These are phyloP conservation scores for Nannizziopsis barbatae DNA, from an alignment of 2,329 filamentous ascomycete species.

Conservation along the genomic window DNA sequence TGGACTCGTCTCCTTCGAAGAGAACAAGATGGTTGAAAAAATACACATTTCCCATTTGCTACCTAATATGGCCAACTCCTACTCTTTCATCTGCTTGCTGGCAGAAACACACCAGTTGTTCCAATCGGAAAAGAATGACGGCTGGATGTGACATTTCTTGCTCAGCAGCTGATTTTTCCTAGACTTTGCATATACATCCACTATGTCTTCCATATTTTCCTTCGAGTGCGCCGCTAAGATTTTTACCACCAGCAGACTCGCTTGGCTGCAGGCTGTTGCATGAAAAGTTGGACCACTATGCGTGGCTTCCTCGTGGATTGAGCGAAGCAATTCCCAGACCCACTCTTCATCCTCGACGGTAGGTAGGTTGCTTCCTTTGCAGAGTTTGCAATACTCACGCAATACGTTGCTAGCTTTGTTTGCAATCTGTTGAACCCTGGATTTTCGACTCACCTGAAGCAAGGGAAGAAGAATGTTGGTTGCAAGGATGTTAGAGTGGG, in stretches of 20 bases:
- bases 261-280: conserved; percentile 58
- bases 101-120: conserved; percentile 54
- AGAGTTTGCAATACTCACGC: conserved; percentile 58
- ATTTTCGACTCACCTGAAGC: conserved; percentile 64
- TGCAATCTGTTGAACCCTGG: conserved; percentile 61
- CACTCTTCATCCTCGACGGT: conserved; percentile 33
- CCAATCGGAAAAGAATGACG: conserved; percentile 60
- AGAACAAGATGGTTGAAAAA: too few relatives aligned
- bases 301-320: conserved; percentile 56
- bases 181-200: conserved; percentile 53
- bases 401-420: conserved; percentile 64
- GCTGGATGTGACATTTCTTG: conserved; percentile 50
- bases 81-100: conserved; percentile 34
- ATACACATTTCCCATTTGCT: background rate
- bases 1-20: too few relatives aligned
- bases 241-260: conserved; percentile 37
- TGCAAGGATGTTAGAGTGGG: conserved; percentile 55
- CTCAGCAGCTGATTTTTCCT: conserved; percentile 49
- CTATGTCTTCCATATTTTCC: conserved; percentile 44
- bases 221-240: conserved; percentile 38
- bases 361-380: conserved; percentile 34
- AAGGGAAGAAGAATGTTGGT: conserved; percentile 65
- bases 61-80: background rate
- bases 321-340: conserved; percentile 49
- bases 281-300: conserved; percentile 53